A percentile compares a stretch with the other conserved stretches of the same genome.
Conservation (phyloP, 768 basidiomycete genomes). For the Pleurotus tuber-regium region DNA sequence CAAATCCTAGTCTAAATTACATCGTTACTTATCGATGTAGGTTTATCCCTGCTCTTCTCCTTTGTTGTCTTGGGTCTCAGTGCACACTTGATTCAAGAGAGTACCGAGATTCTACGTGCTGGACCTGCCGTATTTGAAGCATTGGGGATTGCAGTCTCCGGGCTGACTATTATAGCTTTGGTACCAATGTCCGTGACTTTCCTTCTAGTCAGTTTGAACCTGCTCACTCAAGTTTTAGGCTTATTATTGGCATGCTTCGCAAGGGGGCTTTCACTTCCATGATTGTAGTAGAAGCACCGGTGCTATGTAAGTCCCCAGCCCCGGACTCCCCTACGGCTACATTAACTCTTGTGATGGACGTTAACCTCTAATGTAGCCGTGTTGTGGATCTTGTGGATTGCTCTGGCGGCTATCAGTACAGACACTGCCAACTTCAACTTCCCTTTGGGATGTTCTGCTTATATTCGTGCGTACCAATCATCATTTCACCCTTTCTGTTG, state of each 20-base stretch:
- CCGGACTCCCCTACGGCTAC: neutral
- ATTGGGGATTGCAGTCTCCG: neutral
- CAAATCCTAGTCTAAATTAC: neutral
- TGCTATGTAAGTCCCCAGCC: neutral
- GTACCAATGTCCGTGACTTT: too few species aligned
- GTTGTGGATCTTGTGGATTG: neutral
- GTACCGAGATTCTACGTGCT: neutral
- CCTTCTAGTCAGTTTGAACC: neutral
- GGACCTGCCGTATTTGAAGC: neutral
- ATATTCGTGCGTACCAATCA: neutral
- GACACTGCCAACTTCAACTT: neutral
- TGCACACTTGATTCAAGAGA: neutral
- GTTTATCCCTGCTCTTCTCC: neutral
- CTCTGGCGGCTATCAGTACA: neutral
- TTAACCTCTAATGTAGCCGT: neutral
- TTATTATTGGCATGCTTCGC: neutral
- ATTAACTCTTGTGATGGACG: too few species aligned
- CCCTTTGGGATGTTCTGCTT: slow-evolving; percentile 2
- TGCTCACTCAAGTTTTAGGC: neutral
- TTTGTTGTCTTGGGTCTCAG: slow-evolving; percentile 4
- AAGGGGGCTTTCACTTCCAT: neutral
- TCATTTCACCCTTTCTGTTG: neutral
- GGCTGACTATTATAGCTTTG: neutral
- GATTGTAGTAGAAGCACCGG: slow-evolving; percentile 1
- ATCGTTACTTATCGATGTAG: neutral